These are phyloP conservation scores for Heliamphora exappendiculata DNA, from an alignment of 148 eudicot species.

Conservation along the genomic window DNA sequence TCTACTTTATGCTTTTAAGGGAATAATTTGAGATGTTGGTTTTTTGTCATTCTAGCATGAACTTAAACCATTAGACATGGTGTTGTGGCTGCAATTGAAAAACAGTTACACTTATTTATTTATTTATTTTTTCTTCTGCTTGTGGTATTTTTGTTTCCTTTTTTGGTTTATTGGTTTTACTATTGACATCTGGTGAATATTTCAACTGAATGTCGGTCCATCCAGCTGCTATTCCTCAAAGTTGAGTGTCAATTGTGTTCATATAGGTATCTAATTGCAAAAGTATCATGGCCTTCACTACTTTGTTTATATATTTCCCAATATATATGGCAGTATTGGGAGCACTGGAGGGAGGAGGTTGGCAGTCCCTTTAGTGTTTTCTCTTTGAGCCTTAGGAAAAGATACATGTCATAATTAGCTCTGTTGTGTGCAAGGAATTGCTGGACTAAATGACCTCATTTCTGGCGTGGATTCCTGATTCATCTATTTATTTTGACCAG, in stretches of 20 bases:
- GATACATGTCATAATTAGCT: background rate
- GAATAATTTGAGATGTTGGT: too few species aligned
- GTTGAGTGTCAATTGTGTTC: too few species aligned
- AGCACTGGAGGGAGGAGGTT: background rate
- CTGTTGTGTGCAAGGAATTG: background rate
- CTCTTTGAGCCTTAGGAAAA: background rate
- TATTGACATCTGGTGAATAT: background rate
- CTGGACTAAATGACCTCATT: background rate
- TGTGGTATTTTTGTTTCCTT: background rate
- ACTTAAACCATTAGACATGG: too few species aligned
- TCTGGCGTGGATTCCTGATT: background rate
- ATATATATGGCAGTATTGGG: background rate
- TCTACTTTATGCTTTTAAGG: too few species aligned
- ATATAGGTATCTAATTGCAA: too few species aligned
- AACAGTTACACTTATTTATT: too few species aligned
- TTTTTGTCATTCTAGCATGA: too few species aligned
- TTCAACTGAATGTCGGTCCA: background rate
- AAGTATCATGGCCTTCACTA: background rate
- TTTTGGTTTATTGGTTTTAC: background rate
- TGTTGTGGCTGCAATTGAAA: too few species aligned
- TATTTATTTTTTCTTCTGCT: background rate
- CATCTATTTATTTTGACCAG: background rate
- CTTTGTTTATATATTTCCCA: background rate
- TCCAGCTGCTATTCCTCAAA: background rate
- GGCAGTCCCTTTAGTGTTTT: conserved; percentile 4